Evolutionary conservation across 768 basidiomycete species (phyloP).

Genomic region (Trametes coccinea): DNA sequence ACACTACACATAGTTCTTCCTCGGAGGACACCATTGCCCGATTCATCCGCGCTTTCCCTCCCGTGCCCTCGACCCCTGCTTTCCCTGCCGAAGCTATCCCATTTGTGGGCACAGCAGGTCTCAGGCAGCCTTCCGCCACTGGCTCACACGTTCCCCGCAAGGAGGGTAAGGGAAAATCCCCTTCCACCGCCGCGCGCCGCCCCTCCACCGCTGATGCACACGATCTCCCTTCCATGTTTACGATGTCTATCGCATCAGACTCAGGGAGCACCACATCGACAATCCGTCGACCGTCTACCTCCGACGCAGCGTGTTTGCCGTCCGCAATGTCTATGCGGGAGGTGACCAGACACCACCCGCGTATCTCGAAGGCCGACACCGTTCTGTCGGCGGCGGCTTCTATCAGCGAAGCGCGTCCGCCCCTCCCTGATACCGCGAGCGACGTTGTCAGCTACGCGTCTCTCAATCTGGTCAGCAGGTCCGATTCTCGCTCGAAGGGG

Average conservation of each 20-base stretch:
- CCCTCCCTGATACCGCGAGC: background rate
- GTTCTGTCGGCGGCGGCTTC: slow-evolving; percentile 1
- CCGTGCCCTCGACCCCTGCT: too few species aligned
- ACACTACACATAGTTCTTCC: too few species aligned
- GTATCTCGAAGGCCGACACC: slow-evolving; percentile 9
- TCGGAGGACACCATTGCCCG: too few species aligned
- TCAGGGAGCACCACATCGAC: background rate
- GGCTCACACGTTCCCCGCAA: background rate
- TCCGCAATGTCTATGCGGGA: background rate
- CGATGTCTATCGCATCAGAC: background rate
- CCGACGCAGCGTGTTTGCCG: background rate
- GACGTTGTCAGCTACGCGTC: background rate
- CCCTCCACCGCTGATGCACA: background rate
- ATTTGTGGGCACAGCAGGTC: too few species aligned
- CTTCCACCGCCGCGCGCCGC: background rate
- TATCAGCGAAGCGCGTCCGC: background rate
- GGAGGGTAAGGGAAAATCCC: background rate
- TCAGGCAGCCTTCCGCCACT: background rate
- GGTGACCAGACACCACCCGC: background rate
- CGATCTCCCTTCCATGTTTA: background rate
- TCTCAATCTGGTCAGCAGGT: background rate
- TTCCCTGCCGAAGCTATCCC: too few species aligned
- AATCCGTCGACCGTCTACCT: background rate
- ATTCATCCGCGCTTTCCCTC: too few species aligned
- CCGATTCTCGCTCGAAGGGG: background rate